Percentiles rank a stretch among this genome's conserved stretches.
Conservation (phyloP, 2,329 filamentous ascomycete species). For the Trichoderma aggressivum region DNA sequence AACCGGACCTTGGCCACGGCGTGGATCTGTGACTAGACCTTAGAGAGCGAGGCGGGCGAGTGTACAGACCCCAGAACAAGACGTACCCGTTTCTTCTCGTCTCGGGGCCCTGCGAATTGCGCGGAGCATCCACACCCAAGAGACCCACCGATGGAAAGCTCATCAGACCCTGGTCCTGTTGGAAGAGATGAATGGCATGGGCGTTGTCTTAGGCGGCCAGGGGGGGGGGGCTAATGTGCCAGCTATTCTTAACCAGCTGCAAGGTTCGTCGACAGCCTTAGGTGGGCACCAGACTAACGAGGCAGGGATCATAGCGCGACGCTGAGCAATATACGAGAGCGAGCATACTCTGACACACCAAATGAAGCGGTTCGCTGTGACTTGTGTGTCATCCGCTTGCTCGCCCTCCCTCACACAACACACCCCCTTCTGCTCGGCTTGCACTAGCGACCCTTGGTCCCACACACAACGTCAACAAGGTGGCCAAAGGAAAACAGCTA, state of each 20-base stretch:
- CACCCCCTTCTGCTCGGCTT: conserved; percentile 26
- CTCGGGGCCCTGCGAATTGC: conserved; percentile 34
- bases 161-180: conserved; percentile 30
- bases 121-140: conserved; percentile 35
- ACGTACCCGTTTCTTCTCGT: conserved; percentile 21
- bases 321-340: conserved; percentile 51
- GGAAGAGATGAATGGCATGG: conserved; percentile 36
- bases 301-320: conserved; percentile 37
- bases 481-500: conserved; percentile 17
- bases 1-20: conserved; percentile 16
- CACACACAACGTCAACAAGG: conserved; percentile 21
- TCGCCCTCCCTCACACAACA: conserved; percentile 23
- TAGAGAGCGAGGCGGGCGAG: conserved; percentile 20
- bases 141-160: conserved; percentile 28
- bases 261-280: conserved; percentile 36
- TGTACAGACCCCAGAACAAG: conserved; percentile 10
- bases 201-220: conserved; percentile 33
- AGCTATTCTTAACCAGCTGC: conserved; percentile 44
- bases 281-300: conserved; percentile 29
- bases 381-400: conserved; percentile 29
- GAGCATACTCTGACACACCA: conserved; percentile 51
- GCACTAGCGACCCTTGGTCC: conserved; percentile 29
- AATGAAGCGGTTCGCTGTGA: conserved; percentile 39
- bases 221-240: conserved; percentile 33
- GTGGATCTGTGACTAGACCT: conserved; percentile 11